These are phyloP conservation scores for Yamagishiella unicocca DNA, from an alignment of 139 green algal species.

Conservation along the genomic window DNA sequence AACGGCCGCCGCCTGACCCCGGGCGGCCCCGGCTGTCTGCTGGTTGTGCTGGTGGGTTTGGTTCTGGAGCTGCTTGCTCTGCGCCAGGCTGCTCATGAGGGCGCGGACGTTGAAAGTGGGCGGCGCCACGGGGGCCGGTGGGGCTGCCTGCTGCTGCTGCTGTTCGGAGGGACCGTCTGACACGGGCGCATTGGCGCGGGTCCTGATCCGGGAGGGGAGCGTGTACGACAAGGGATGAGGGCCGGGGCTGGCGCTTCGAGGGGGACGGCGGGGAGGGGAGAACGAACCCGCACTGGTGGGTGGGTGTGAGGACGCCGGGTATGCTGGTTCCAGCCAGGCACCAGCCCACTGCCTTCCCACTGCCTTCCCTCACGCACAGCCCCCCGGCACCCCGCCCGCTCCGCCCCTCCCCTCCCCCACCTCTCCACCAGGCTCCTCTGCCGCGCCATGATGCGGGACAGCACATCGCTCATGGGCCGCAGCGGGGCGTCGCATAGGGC, in stretches of 20 bases:
- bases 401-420: neutral
- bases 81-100: slow-evolving; percentile 3
- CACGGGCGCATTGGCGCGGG: slow-evolving; percentile 14
- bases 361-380: neutral
- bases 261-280: too few species aligned
- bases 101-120: slow-evolving; percentile 30
- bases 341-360: neutral
- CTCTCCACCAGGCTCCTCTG: slow-evolving; percentile 33
- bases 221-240: neutral
- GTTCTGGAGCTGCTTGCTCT: slow-evolving; percentile 20
- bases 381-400: neutral
- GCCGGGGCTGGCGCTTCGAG: neutral
- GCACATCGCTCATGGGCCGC: slow-evolving; percentile 36
- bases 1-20: neutral
- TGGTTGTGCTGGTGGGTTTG: neutral
- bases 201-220: neutral
- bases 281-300: too few species aligned
- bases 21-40: neutral
- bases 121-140: neutral
- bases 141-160: neutral
- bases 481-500: neutral
- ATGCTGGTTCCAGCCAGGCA: too few species aligned
- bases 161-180: neutral
- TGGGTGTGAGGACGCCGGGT: too few species aligned
- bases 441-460: slow-evolving; percentile 19